These are phyloP conservation scores for Colletotrichum noveboracense DNA, from an alignment of 2,329 filamentous ascomycete species.

Conservation along the genomic window DNA sequence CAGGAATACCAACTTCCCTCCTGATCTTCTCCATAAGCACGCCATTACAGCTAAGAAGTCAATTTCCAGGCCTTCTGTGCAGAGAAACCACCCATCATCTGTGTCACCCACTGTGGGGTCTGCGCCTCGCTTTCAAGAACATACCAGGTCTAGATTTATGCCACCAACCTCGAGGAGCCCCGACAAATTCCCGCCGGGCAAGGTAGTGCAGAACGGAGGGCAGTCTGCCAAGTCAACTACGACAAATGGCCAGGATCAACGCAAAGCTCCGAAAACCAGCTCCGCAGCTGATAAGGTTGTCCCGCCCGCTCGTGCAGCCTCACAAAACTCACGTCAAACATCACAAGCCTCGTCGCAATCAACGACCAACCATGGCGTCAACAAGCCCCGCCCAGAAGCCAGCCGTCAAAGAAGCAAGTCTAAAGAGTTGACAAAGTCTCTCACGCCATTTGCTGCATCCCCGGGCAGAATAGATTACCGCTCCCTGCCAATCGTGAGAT, in stretches of 20 bases:
- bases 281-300: background rate
- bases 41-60: constrained; percentile 4
- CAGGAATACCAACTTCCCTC: background rate
- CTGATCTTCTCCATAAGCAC: background rate
- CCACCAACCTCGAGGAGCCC: background rate
- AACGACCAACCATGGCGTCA: background rate
- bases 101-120: background rate
- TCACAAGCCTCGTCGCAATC: background rate
- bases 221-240: background rate
- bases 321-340: background rate
- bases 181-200: background rate
- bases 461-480: background rate
- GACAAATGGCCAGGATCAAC: background rate
- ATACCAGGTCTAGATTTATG: background rate
- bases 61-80: background rate
- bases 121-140: background rate
- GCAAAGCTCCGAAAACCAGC: background rate
- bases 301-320: background rate
- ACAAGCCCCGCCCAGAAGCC: background rate
- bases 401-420: background rate
- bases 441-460: background rate
- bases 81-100: background rate
- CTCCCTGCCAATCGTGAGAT: background rate
- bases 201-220: background rate
- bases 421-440: background rate